Conservation (phyloP, 2,329 filamentous ascomycete species). For the Elsinoe ampelina region DNA sequence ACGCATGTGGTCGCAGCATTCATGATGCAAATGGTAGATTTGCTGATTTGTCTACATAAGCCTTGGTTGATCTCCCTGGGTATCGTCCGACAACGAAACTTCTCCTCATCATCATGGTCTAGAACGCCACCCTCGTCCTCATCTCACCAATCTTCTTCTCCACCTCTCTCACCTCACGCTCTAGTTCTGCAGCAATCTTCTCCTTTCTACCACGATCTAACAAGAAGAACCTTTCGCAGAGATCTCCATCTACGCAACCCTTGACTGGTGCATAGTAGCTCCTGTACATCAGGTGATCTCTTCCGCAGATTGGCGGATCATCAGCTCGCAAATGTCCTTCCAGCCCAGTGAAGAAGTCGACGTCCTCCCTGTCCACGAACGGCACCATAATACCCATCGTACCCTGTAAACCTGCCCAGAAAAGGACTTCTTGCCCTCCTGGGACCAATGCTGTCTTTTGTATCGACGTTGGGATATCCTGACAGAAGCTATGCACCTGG, state of each 20-base stretch:
- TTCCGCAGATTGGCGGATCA: conserved; percentile 77
- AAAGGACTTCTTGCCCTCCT: conserved; percentile 79
- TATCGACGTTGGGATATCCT: conserved; percentile 86
- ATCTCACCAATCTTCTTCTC: conserved; percentile 71
- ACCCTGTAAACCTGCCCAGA: conserved; percentile 92
- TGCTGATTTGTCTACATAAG: neutral
- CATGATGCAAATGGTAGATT: neutral
- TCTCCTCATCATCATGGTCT: conserved; percentile 1
- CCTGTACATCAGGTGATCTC: conserved; percentile 92
- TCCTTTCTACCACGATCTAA: conserved; percentile 83
- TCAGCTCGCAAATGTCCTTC: conserved; percentile 81
- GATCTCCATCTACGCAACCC: conserved; percentile 90
- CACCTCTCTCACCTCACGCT: conserved; percentile 83
- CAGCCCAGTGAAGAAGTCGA: conserved; percentile 93
- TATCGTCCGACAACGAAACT: neutral
- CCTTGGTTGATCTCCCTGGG: neutral
- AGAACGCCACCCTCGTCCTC: conserved; percentile 31
- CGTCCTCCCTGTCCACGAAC: conserved; percentile 82
- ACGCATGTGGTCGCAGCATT: too few species aligned
- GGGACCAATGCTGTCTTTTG: conserved; percentile 83
- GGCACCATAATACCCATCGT: conserved; percentile 90
- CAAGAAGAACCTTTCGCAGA: conserved; percentile 84
- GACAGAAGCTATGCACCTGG: conserved; percentile 79
- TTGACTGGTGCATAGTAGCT: conserved; percentile 96
- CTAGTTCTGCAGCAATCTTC: conserved; percentile 87